phyloP scores from a whole-genome alignment of 2,329 filamentous ascomycete genomes.

The Fusarium succisae region DNA sequence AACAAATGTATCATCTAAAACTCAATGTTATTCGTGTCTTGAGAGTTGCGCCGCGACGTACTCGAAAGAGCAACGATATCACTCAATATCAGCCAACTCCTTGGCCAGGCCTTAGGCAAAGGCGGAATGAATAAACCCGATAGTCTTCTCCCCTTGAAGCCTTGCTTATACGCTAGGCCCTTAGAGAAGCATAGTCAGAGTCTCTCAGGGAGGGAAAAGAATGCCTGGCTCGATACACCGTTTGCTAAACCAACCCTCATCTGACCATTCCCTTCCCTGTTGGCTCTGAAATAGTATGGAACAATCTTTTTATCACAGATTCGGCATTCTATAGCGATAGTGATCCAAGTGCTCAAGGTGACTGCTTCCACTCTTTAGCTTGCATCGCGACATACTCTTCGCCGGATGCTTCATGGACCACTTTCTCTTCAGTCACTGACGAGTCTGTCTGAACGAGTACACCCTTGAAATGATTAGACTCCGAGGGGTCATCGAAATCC shows the following conservation, averaged over 20 bases:
- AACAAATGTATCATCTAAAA: not conserved
- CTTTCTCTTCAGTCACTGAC: slow-evolving; percentile 5
- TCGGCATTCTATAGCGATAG: not conserved
- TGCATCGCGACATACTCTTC: slow-evolving; percentile 14
- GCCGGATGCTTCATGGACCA: not conserved
- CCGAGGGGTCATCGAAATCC: slow-evolving; percentile 66
- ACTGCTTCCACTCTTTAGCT: slow-evolving; percentile 10
- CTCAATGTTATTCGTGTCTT: not conserved
- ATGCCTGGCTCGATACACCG: not conserved
- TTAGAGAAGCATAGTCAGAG: not conserved
- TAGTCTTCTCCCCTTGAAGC: not conserved
- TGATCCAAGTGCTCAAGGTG: not conserved
- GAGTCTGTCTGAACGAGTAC: slow-evolving; percentile 18
- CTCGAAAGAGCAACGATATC: not conserved
- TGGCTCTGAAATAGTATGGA: slow-evolving; percentile 18
- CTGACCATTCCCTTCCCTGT: slow-evolving; percentile 22
- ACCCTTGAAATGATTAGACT: slow-evolving; percentile 63
- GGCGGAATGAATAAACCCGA: not conserved
- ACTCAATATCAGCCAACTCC: not conserved
- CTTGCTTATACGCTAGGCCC: not conserved
- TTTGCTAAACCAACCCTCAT: slow-evolving; percentile 32
- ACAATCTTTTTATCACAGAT: not conserved
- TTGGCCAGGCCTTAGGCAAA: too few species aligned
- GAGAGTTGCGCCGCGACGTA: not conserved
- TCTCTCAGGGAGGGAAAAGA: slow-evolving; percentile 16